Base-by-base conservation (phyloP, 2,329 filamentous ascomycete species). In the Cucurbitaria berberidis region DNA sequence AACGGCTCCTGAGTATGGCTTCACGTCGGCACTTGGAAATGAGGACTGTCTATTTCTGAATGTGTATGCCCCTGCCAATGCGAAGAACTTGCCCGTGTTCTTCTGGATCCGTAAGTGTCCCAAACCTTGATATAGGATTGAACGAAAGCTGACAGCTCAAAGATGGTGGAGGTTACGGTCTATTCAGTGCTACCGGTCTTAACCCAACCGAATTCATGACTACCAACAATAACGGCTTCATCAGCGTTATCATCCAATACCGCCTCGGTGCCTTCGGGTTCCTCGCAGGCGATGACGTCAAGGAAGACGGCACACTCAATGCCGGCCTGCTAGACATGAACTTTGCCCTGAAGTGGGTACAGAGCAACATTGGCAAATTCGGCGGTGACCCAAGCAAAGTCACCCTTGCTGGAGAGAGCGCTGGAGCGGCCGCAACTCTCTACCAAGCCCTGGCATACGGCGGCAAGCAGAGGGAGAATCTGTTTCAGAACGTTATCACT, bases 291-390 rank as follows among this genome's bases (percentile, higher is more conserved):
- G 79, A 84, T 34, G 75, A 81, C 26, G 77, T 89, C 9, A 78
- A 80, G 32, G 66, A 74, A 5, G 74, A 84, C 57, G 86, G 86
- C 0, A 78, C 81, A 43, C 76, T 88, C 8, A 89, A 90, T 63
- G 84, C 76, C 2, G 87, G 87, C 0, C 69, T 89, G 7, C 76
- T 88, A 2, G 87, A 90, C 61, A 86, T 89, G 72, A 78, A 85
- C 16, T 79, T 82, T 22, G 76, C 83, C 2, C 68, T 90, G 40
- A 67, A 82, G 44, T 89, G 87, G 87, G 80, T 88, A 0, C 79
- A 84, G 62, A 73, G 80, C 30, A 76, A 89, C 53, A 87, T 89
- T 32, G 57, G 50, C 16, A 65, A 66, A 10, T 74, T 74, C 38
- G 72, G 85, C 7, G 86, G 86, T 1, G 81, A 87, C 58, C 82